Percentiles rank a stretch among this genome's conserved stretches.
Evolutionary conservation across 768 basidiomycete species (phyloP).

Genomic region (Tylopilus intermedius): DNA sequence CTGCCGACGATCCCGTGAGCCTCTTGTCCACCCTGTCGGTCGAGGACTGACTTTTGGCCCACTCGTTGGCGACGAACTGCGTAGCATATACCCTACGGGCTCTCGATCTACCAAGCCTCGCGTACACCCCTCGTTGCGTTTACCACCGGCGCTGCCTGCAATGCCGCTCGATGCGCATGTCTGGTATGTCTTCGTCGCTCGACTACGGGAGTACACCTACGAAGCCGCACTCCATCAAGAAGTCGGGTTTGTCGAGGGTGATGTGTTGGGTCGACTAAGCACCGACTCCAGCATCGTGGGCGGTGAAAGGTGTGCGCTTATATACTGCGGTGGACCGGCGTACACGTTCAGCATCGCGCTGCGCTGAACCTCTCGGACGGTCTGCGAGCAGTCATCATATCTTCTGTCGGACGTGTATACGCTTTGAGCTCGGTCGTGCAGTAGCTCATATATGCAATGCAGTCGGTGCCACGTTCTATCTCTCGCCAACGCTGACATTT

Average conservation of each 20-base stretch:
- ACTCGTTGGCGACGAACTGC: neutral
- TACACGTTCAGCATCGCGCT: conserved; percentile 33
- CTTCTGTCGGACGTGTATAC: conserved; percentile 82
- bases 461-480: conserved; percentile 95
- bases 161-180: conserved; percentile 86
- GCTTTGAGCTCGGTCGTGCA: neutral
- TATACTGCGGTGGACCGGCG: neutral
- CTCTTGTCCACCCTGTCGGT: neutral
- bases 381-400: conserved; percentile 82
- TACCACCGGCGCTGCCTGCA: conserved; percentile 82
- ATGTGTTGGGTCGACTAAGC: conserved; percentile 79
- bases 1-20: conserved; percentile 59
- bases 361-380: conserved; percentile 81
- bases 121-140: conserved; percentile 68
- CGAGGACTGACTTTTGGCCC: neutral
- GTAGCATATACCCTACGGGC: conserved; percentile 73
- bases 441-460: neutral
- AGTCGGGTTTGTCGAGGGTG: conserved; percentile 91
- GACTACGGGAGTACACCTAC: conserved; percentile 79
- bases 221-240: conserved; percentile 82
- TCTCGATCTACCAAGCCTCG: conserved; percentile 82
- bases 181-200: conserved; percentile 45
- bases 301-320: conserved; percentile 67
- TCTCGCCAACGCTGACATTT: conserved; percentile 81
- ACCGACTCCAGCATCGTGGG: conserved; percentile 84